phyloP scores from a whole-genome alignment of 371 early-diverging fungal genomes.

The Gilbertella persicaria region DNA sequence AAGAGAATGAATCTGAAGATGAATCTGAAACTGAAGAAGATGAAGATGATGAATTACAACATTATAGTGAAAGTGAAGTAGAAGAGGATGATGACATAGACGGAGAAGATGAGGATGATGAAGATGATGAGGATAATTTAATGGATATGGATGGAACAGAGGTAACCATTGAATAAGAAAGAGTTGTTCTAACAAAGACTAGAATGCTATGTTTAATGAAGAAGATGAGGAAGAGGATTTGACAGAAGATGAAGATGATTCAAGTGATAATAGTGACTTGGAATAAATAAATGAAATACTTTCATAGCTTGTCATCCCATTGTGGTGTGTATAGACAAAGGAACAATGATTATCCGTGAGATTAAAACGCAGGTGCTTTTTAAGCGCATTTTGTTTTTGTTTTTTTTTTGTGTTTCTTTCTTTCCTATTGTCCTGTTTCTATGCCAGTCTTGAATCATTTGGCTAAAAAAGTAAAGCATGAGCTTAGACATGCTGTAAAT shows the following conservation, averaged over 20 bases:
- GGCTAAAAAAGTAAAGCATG: constrained; percentile 34
- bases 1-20: constrained; percentile 26
- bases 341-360: background rate
- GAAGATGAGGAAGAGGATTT: constrained; percentile 29
- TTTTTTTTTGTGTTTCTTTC: constrained; percentile 11
- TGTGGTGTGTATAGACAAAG: too few relatives aligned
- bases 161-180: constrained; percentile 4
- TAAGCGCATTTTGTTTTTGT: constrained; percentile 4
- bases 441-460: constrained; percentile 38
- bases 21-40: constrained; percentile 44
- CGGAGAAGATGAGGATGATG: constrained; percentile 30
- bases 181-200: too few relatives aligned
- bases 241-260: constrained; percentile 29
- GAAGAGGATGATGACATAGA: constrained; percentile 10
- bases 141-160: constrained; percentile 20
- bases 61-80: constrained; percentile 15
- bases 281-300: background rate
- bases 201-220: constrained; percentile 23
- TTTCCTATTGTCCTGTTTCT: constrained; percentile 9
- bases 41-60: constrained; percentile 24
- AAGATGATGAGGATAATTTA: constrained; percentile 18
- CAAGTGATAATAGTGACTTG: background rate
- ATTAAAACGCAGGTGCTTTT: background rate
- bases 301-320: too few relatives aligned
- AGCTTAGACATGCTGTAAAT: constrained; percentile 20